Percentiles rank a stretch among this genome's conserved stretches.
These are phyloP conservation scores for Ballota nigra DNA, from an alignment of 257 asterid species.

Conservation along the genomic window DNA sequence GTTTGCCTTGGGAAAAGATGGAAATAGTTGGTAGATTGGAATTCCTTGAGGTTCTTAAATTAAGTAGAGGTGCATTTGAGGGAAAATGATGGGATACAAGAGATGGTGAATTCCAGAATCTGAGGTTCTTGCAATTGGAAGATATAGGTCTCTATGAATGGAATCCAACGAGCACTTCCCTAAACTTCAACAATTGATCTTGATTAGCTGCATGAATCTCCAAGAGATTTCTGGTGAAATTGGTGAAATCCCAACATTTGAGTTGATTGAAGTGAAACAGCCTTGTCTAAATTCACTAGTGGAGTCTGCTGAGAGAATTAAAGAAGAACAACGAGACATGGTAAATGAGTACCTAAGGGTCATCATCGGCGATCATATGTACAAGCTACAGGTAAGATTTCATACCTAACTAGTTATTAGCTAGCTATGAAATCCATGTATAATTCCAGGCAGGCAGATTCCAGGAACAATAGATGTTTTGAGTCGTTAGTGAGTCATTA, in stretches of 20 bases:
- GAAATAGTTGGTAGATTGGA: slow-evolving; percentile 11
- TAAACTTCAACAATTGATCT: neutral
- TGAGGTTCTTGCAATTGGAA: slow-evolving; percentile 12
- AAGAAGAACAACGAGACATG: neutral
- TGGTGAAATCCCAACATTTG: neutral
- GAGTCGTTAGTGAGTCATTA: too few relatives aligned
- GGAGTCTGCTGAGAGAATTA: neutral
- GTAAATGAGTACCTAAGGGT: neutral
- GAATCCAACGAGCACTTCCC: neutral
- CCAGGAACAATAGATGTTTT: too few relatives aligned
- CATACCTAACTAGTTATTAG: too few relatives aligned
- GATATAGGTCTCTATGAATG: neutral
- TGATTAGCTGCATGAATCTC: neutral
- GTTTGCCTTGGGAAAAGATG: slow-evolving; percentile 9
- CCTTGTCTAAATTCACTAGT: neutral
- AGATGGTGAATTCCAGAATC: slow-evolving; percentile 23
- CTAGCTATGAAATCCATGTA: too few relatives aligned
- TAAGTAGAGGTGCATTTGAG: neutral
- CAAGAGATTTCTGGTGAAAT: neutral
- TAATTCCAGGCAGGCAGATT: too few relatives aligned
- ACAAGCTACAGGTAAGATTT: too few relatives aligned
- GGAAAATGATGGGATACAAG: slow-evolving; percentile 21
- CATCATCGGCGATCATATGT: too few relatives aligned
- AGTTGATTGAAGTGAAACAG: neutral
- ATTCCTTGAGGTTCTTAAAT: slow-evolving; percentile 19